These are phyloP conservation scores for Amanita pallidorosea DNA, from an alignment of 768 basidiomycete genomes.

Conservation along the genomic window DNA sequence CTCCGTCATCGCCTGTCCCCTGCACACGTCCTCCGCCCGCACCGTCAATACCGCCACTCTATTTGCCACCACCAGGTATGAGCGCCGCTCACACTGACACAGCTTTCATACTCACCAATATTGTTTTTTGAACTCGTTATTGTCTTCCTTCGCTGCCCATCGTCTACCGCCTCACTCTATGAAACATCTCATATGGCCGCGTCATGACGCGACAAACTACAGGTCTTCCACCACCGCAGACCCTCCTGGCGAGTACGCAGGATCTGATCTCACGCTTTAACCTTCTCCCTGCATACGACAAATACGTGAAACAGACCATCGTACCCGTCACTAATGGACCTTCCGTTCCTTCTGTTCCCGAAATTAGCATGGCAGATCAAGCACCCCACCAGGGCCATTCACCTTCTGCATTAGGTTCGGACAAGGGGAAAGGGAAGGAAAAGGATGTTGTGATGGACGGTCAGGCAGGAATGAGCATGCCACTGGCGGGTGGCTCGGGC, in stretches of 20 bases:
- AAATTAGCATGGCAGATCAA: not conserved
- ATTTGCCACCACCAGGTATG: constrained; percentile 32
- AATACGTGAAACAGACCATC: constrained; percentile 56
- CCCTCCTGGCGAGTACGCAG: constrained; percentile 61
- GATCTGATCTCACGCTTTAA: constrained; percentile 68
- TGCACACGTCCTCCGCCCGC: constrained; percentile 17
- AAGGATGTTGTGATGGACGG: constrained; percentile 19
- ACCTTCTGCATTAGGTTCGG: constrained; percentile 10
- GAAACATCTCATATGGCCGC: not conserved
- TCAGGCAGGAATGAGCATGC: constrained; percentile 19
- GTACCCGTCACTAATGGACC: constrained; percentile 16
- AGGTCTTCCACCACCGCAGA: constrained; percentile 30
- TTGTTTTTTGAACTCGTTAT: constrained; percentile 1
- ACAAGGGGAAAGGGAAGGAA: constrained; percentile 43
- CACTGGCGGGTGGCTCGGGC: constrained; percentile 22
- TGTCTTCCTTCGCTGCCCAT: not conserved
- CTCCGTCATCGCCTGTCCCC: constrained; percentile 11
- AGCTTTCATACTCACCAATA: not conserved
- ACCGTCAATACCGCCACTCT: constrained; percentile 21
- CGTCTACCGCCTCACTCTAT: not conserved
- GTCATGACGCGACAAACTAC: constrained; percentile 4
- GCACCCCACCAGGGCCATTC: not conserved
- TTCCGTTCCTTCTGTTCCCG: constrained; percentile 2
- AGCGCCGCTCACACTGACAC: constrained; percentile 8
- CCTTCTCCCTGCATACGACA: constrained; percentile 68